Evolutionary conservation across 352 stramenopile genomes (phyloP).

Genomic region (Phytophthora quininea): DNA sequence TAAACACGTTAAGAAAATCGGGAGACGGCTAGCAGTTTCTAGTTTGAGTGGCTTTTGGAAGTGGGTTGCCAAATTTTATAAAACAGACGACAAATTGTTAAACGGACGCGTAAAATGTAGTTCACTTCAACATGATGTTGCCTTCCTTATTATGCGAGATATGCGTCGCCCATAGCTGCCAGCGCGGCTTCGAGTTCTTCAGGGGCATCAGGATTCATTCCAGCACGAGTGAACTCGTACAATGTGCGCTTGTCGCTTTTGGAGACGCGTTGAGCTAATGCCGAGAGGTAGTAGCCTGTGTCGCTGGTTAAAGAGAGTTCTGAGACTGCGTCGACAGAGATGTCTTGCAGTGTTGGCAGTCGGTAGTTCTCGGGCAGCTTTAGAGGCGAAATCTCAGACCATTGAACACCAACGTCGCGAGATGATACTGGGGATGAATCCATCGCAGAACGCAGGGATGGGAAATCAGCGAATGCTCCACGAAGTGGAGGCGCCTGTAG

Average conservation of each 20-base stretch:
- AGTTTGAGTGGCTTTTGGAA: neutral
- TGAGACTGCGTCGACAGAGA: conserved; percentile 47
- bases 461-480: conserved; percentile 42
- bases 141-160: conserved; percentile 31
- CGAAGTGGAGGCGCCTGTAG: conserved; percentile 58
- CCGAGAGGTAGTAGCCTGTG: conserved; percentile 52
- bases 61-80: neutral
- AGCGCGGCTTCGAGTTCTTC: conserved; percentile 64
- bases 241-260: conserved; percentile 64
- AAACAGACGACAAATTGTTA: too few species aligned
- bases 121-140: neutral
- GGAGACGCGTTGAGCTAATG: conserved; percentile 40
- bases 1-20: neutral
- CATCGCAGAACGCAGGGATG: conserved; percentile 34
- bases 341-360: conserved; percentile 27
- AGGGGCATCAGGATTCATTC: conserved; percentile 74
- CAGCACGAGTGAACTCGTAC: conserved; percentile 75
- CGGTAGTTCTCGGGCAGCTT: conserved; percentile 24
- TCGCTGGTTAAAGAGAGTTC: conserved; percentile 51
- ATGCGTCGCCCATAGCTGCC: conserved; percentile 48
- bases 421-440: conserved; percentile 31
- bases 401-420: conserved; percentile 43
- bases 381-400: conserved; percentile 39
- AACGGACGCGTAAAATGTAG: neutral
- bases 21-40: neutral